phyloP scores from a whole-genome alignment of 768 basidiomycete species.

The Dictyophora rubrovolvata region DNA sequence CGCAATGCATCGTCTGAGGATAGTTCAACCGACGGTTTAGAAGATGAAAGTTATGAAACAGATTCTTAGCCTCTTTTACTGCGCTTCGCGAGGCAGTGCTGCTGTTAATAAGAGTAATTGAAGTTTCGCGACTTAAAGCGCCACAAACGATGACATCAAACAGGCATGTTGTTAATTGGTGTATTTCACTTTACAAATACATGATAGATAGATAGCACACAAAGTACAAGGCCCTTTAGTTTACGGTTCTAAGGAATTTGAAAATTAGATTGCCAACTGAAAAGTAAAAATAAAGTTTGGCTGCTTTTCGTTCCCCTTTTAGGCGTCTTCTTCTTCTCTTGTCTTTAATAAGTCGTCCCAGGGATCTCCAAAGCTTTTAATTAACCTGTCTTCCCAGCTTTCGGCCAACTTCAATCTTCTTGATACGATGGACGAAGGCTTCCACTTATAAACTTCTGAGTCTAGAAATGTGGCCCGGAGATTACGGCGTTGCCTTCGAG shows the following conservation, averaged over 20 bases:
- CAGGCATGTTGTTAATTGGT: no score
- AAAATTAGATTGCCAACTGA: not conserved
- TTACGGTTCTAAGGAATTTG: no score
- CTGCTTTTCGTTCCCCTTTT: not conserved
- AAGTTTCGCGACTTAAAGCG: no score
- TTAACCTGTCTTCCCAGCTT: constrained; percentile 3
- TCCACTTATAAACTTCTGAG: constrained; percentile 2
- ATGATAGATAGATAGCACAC: no score
- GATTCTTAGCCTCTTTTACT: not conserved
- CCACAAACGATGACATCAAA: no score
- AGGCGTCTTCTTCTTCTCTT: not conserved
- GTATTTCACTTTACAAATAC: no score
- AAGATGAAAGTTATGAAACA: not conserved
- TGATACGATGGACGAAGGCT: not conserved
- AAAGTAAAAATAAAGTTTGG: not conserved
- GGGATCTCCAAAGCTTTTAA: constrained; percentile 5
- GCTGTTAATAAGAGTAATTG: no score
- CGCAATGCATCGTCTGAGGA: constrained; percentile 7
- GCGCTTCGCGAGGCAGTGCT: not conserved
- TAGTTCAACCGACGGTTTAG: not conserved
- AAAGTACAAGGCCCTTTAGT: no score
- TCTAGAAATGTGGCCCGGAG: constrained; percentile 6
- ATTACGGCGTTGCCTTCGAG: constrained; percentile 1
- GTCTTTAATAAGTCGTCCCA: not conserved
- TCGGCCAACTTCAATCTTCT: not conserved